Evolutionary conservation across 768 basidiomycete genomes (phyloP).

Genomic region (Termitomyces sp.): DNA sequence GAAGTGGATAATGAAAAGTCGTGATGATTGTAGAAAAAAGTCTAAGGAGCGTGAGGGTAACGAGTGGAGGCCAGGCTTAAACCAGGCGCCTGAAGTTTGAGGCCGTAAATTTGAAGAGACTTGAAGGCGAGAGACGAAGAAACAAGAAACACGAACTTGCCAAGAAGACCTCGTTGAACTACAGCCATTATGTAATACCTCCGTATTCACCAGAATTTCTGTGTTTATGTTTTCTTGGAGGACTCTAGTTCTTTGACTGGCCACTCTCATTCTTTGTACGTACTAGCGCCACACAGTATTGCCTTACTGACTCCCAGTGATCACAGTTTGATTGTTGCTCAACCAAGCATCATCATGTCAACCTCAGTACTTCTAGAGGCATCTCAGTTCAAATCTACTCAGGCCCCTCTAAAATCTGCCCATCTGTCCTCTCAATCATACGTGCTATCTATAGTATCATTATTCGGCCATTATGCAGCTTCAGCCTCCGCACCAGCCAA

Average conservation of each 20-base stretch:
- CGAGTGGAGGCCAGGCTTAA: conserved; percentile 30
- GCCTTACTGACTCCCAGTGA: neutral
- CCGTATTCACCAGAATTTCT: neutral
- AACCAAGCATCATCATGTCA: conserved; percentile 10
- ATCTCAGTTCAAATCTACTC: conserved; percentile 18
- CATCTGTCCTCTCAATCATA: conserved; percentile 45
- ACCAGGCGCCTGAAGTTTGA: neutral
- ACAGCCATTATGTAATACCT: neutral
- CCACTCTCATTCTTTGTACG: neutral
- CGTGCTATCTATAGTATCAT: conserved; percentile 52
- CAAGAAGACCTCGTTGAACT: too few relatives aligned
- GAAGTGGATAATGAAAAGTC: conserved; percentile 1
- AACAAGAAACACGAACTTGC: too few relatives aligned
- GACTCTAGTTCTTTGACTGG: too few relatives aligned
- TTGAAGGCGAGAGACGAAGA: neutral
- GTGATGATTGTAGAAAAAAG: conserved; percentile 8
- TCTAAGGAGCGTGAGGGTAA: conserved; percentile 24
- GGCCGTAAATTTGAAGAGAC: neutral
- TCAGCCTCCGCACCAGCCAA: conserved; percentile 64
- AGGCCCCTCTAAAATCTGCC: conserved; percentile 23
- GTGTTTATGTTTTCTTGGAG: too few relatives aligned
- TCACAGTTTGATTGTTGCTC: neutral
- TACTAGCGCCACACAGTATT: neutral
- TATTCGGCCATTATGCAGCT: conserved; percentile 51
- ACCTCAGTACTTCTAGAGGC: conserved; percentile 27